Percentiles rank a stretch among this genome's conserved stretches.
Conservation (phyloP, 2,329 filamentous ascomycete species). For the Aspergillus uvarum region DNA sequence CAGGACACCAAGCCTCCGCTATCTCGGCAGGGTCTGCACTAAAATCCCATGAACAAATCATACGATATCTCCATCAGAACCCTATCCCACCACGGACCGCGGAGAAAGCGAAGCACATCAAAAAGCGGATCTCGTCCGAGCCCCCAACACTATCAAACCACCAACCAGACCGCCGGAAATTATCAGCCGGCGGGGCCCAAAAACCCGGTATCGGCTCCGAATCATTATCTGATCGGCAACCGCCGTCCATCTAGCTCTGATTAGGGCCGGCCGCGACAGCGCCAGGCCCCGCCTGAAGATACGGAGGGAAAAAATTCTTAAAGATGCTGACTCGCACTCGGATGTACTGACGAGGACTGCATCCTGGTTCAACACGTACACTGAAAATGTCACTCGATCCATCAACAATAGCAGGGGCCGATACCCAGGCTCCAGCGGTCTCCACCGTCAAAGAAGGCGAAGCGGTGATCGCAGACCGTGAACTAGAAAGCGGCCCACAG, state of each 20-base stretch:
- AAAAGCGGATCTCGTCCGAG: neutral
- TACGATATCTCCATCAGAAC: too few relatives aligned
- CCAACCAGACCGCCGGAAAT: neutral
- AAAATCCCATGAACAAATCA: too few relatives aligned
- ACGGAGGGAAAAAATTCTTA: neutral
- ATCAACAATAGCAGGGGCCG: neutral
- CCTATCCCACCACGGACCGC: neutral
- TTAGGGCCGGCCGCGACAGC: neutral
- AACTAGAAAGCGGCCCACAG: neutral
- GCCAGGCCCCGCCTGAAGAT: neutral
- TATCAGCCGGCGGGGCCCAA: neutral
- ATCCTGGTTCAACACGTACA: too few relatives aligned
- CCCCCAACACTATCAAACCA: neutral
- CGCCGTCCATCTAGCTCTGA: neutral
- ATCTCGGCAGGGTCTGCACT: too few relatives aligned
- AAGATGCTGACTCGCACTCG: neutral
- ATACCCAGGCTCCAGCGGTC: neutral
- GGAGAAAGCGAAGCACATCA: neutral
- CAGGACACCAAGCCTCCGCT: too few relatives aligned
- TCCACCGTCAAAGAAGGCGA: neutral
- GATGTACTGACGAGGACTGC: neutral
- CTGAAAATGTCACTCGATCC: too few relatives aligned
- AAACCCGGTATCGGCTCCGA: neutral
- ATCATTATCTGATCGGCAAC: neutral
- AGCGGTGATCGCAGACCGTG: constrained; percentile 2